Conservation (phyloP, 208 protist genomes). For the Leishmania turanica region DNA sequence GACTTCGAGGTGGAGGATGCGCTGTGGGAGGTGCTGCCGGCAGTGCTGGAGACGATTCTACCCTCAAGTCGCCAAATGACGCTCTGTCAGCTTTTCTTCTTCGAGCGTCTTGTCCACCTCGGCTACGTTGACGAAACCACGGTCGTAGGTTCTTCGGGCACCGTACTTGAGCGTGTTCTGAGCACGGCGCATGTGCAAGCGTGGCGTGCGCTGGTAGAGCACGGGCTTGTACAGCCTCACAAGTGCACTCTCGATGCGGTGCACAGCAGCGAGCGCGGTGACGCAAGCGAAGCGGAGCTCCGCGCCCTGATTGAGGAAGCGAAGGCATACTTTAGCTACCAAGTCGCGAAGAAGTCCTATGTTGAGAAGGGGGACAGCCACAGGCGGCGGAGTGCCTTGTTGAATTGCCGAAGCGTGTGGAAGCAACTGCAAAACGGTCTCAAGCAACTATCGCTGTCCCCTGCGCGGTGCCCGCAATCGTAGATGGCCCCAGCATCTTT, state of each 20-base stretch:
- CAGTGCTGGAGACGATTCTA: conserved; percentile 27
- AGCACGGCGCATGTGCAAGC: conserved; percentile 19
- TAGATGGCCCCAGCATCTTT: not conserved
- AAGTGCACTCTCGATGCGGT: conserved; percentile 12
- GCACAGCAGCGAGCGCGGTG: conserved; percentile 6
- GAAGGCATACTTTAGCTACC: conserved; percentile 15
- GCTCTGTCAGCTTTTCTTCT: conserved; percentile 34
- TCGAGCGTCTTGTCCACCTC: conserved; percentile 35
- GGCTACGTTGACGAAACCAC: conserved; percentile 22
- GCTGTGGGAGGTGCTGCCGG: conserved; percentile 24
- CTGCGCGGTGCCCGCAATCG: not conserved
- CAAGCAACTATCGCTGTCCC: conserved; percentile 1
- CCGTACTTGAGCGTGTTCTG: conserved; percentile 36
- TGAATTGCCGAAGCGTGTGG: conserved; percentile 17
- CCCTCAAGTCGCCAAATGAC: conserved; percentile 26
- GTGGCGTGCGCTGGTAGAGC: conserved; percentile 23
- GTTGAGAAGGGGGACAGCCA: conserved; percentile 10
- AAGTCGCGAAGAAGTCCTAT: conserved; percentile 8
- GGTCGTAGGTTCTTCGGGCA: conserved; percentile 1
- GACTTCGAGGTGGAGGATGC: conserved; percentile 17
- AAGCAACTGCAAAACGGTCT: not conserved
- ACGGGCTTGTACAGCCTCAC: conserved; percentile 10
- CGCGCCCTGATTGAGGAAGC: conserved; percentile 21
- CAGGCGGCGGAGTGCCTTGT: not conserved
- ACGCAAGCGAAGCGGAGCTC: conserved; percentile 15